Percentiles rank a stretch among this genome's conserved stretches.
Conservation (phyloP, 768 basidiomycete species). For the Mycena vulgaris region DNA sequence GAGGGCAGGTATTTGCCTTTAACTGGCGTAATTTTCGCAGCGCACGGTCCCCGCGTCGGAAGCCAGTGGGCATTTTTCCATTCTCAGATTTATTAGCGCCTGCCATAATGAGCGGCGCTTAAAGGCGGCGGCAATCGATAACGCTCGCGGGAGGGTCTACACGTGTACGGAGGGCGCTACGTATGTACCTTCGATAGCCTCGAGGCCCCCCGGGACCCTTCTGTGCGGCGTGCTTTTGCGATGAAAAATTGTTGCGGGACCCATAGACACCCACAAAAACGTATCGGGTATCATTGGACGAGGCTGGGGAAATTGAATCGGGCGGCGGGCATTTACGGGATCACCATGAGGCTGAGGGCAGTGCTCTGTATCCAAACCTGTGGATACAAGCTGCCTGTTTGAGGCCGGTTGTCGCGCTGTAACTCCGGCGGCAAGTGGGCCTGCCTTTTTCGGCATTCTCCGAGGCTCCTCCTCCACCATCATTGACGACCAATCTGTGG, state of each 20-base stretch:
- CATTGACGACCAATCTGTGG: constrained; percentile 28
- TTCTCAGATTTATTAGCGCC: too few species aligned
- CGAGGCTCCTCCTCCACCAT: constrained; percentile 32
- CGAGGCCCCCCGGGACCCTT: constrained; percentile 1
- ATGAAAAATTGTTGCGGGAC: constrained; percentile 25
- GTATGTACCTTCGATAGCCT: too few species aligned
- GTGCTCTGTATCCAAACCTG: background rate
- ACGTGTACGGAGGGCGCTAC: too few species aligned
- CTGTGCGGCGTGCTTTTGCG: constrained; percentile 13
- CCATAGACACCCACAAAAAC: constrained; percentile 32
- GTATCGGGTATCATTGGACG: constrained; percentile 26
- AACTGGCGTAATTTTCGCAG: too few species aligned
- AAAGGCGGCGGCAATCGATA: constrained; percentile 6
- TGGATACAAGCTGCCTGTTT: constrained; percentile 28
- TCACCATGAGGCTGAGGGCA: constrained; percentile 21
- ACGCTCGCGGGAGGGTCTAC: constrained; percentile 27
- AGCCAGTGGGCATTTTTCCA: too few species aligned
- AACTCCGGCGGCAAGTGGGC: constrained; percentile 7
- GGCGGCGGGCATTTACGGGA: constrained; percentile 5
- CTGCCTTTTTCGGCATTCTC: constrained; percentile 23
- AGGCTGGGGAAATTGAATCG: constrained; percentile 18
- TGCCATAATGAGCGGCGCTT: background rate
- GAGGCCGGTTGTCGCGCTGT: constrained; percentile 16
- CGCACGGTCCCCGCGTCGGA: too few species aligned
- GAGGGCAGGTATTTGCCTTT: too few species aligned